Percentiles rank a stretch among this genome's conserved stretches.
phyloP scores from a whole-genome alignment of 2,329 filamentous ascomycete species.

The Diaporthe sp. region DNA sequence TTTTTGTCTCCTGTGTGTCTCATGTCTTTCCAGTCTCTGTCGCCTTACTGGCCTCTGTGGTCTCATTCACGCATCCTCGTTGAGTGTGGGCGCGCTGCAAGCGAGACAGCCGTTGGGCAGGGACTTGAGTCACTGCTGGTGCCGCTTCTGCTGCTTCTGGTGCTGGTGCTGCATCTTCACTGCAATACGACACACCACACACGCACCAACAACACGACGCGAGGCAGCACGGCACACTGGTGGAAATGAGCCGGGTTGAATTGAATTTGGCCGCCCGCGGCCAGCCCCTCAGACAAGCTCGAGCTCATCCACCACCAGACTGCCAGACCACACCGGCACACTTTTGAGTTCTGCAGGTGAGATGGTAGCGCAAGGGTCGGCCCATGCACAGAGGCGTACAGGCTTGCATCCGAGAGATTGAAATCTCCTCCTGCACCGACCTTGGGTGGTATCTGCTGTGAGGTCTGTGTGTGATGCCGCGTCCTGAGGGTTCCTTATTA shows the following conservation, averaged over 20 bases:
- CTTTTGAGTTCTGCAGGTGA: slow-evolving; percentile 31
- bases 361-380: slow-evolving; percentile 16
- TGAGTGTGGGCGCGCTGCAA: background rate
- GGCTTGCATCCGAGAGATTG: slow-evolving; percentile 11
- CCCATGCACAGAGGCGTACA: slow-evolving; percentile 4
- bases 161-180: background rate
- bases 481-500: background rate
- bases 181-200: slow-evolving; percentile 16
- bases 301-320: slow-evolving; percentile 4
- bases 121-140: background rate
- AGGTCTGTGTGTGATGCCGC: slow-evolving; percentile 11
- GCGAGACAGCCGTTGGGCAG: slow-evolving; percentile 18
- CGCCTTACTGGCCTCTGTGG: background rate
- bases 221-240: slow-evolving; percentile 15
- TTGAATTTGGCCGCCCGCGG: slow-evolving; percentile 24
- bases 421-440: slow-evolving; percentile 16
- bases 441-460: slow-evolving; percentile 20
- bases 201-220: background rate
- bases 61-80: background rate
- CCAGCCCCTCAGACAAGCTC: slow-evolving; percentile 25
- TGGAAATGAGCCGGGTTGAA: slow-evolving; percentile 28
- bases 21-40: background rate
- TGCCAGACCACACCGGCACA: slow-evolving; percentile 4
- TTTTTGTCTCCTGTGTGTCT: slow-evolving; percentile 6
- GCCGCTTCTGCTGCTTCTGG: background rate